A percentile compares a stretch with the other conserved stretches of the same genome.
phyloP scores from a whole-genome alignment of 2,329 filamentous ascomycete genomes.

The Fusarium mangiferae region DNA sequence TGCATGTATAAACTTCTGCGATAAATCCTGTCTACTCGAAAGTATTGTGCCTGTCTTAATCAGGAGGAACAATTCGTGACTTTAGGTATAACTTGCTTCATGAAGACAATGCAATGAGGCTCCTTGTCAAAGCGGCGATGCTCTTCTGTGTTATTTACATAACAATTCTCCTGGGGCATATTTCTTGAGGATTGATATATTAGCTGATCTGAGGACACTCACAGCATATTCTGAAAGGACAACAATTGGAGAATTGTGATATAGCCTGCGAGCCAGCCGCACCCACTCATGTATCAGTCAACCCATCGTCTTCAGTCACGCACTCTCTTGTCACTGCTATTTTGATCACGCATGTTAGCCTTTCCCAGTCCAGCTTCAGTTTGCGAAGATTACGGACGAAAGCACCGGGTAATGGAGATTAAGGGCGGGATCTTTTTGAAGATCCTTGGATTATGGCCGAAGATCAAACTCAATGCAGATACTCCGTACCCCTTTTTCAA shows the following conservation, averaged over 20 bases:
- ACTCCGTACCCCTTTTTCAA: slow-evolving; percentile 15
- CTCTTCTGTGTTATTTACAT: neutral
- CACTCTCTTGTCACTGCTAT: neutral
- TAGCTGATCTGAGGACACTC: neutral
- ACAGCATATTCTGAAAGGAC: neutral
- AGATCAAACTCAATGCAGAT: neutral
- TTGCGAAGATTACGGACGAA: neutral
- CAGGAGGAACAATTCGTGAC: neutral
- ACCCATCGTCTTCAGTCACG: neutral
- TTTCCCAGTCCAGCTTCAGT: neutral
- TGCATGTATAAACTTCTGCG: neutral
- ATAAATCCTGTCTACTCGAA: neutral
- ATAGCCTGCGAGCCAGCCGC: neutral
- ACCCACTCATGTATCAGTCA: neutral
- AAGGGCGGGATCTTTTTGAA: neutral
- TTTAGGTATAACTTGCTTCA: neutral
- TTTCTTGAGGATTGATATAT: neutral
- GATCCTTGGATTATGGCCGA: neutral
- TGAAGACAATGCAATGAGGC: neutral
- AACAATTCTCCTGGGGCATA: neutral
- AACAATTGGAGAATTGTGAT: neutral
- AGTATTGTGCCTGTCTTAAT: neutral
- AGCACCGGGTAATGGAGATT: neutral
- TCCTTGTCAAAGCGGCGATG: neutral
- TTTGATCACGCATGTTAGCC: neutral